These are phyloP conservation scores for Tetrapisispora taiwanensis DNA, from an alignment of 805 yeast genomes.

Conservation along the genomic window DNA sequence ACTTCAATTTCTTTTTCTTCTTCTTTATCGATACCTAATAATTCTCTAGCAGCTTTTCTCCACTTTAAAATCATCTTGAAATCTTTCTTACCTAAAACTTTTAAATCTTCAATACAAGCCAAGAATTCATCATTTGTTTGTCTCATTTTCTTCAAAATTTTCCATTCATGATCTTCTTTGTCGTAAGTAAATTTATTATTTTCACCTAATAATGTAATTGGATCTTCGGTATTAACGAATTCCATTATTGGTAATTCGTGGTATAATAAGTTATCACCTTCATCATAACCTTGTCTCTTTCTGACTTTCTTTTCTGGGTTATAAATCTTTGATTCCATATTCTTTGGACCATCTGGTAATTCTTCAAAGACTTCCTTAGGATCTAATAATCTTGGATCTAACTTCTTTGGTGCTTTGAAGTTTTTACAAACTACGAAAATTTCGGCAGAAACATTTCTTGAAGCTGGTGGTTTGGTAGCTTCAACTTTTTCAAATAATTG, in stretches of 20 bases:
- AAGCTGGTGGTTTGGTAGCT: conserved; percentile 98
- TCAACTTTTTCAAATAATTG: conserved; percentile 94
- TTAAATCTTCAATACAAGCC: conserved; percentile 82
- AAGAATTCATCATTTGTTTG: conserved; percentile 70
- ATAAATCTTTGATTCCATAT: conserved; percentile 84
- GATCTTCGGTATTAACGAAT: conserved; percentile 71
- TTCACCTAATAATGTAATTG: conserved; percentile 72
- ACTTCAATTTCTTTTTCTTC: conserved; percentile 46
- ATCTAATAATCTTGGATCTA: conserved; percentile 88
- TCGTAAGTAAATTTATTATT: conserved; percentile 56
- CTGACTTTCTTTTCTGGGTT: conserved; percentile 89
- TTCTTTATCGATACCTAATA: conserved; percentile 54
- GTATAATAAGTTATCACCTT: conserved; percentile 68
- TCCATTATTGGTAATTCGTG: conserved; percentile 70
- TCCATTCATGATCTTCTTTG: conserved; percentile 57
- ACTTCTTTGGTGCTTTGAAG: conserved; percentile 89
- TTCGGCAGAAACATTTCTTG: conserved; percentile 98
- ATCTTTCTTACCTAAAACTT: conserved; percentile 90
- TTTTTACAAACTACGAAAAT: conserved; percentile 95
- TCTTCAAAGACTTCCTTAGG: conserved; percentile 93
- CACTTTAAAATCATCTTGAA: conserved; percentile 77
- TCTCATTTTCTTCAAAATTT: conserved; percentile 56
- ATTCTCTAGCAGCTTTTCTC: conserved; percentile 76
- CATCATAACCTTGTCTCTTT: conserved; percentile 94
- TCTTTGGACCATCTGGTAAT: conserved; percentile 58